Conservation (phyloP, 2,329 filamentous ascomycete species). For the Claviceps humidiphila region DNA sequence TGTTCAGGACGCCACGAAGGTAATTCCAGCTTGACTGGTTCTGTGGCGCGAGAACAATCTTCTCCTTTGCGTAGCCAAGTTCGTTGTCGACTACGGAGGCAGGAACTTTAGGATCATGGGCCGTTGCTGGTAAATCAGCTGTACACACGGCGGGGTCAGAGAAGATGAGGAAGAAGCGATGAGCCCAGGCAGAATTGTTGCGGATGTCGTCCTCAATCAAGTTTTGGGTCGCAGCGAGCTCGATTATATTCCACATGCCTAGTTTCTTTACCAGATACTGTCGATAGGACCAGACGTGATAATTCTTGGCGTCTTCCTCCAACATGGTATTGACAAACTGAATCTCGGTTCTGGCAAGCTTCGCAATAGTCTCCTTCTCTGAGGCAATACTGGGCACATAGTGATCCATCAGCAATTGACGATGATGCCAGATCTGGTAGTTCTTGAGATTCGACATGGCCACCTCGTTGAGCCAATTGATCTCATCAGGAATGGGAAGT, state of each 20-base stretch:
- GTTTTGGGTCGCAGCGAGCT: conserved; percentile 58
- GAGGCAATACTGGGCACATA: conserved; percentile 46
- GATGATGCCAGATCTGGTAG: conserved; percentile 91
- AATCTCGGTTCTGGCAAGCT: conserved; percentile 51
- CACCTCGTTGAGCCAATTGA: conserved; percentile 75
- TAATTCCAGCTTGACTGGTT: conserved; percentile 96
- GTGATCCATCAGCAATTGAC: conserved; percentile 50
- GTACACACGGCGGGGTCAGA: conserved; percentile 42
- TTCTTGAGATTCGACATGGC: conserved; percentile 84
- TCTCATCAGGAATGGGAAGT: conserved; percentile 55
- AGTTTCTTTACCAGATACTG: conserved; percentile 54
- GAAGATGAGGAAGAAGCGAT: conserved; percentile 90
- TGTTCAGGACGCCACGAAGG: conserved; percentile 59
- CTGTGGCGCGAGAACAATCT: conserved; percentile 70
- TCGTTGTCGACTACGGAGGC: conserved; percentile 58
- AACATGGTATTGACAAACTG: conserved; percentile 73
- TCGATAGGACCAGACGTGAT: conserved; percentile 95
- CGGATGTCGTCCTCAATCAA: conserved; percentile 71
- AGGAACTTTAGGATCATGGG: conserved; percentile 43
- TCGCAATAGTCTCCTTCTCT: conserved; percentile 41
- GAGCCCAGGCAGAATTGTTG: conserved; percentile 97
- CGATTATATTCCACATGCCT: conserved; percentile 56
- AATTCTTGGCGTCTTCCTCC: conserved; percentile 82
- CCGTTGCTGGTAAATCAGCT: conserved; percentile 32
- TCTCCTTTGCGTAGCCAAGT: conserved; percentile 57